Base-by-base conservation (phyloP, 495 filamentous ascomycete genomes). In the Aspergillus sclerotiicarbonarius region DNA sequence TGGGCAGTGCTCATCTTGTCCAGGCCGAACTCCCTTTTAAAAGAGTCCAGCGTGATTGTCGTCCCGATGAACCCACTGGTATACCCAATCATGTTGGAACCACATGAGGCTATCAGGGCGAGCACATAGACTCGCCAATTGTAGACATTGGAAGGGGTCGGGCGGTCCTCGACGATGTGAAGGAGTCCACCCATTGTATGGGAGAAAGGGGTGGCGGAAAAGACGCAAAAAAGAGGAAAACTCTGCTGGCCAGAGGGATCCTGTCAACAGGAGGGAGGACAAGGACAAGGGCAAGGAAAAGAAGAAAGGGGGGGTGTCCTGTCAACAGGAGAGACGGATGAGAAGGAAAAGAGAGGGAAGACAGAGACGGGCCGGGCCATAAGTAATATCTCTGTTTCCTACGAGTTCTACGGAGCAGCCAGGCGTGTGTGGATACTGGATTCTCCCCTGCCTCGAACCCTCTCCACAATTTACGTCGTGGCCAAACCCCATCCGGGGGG, bases 51-150 rank as follows among this genome's bases (percentile, higher is more conserved):
- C 15, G 85, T 82, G 19, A 88, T 76, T 1, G 85, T 89, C 7
- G 81, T 86, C 57, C 87, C 87, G 51, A 89, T 89, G 73, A 90
- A 90, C 54, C 85, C 83, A 56, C 79, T 81, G 61, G 87, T 86
- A 66, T 88, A 90, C 35, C 87, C 87, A 62, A 87, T 89, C 82
- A 84, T 88, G 59, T 84, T 86, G 59, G 87, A 82, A 60, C 85
- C 86, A 60, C 86, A 88, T 37, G 84, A 85, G 30, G 86, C 86
- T 37, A 88, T 75, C 29, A 76, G 71, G 6, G 86, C 84, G 46
- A 79, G 82, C 19, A 74, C 67, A 61, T 87, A 90, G 46, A 90
- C 80, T 37, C 85, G 76, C 87, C 87, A 90, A 74, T 90, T 90
- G 80, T 90, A 90, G 62, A 90, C 87, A 44, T 77, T 73, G 54